phyloP scores from a whole-genome alignment of 352 stramenopile species.

The Porosira glacialis region DNA sequence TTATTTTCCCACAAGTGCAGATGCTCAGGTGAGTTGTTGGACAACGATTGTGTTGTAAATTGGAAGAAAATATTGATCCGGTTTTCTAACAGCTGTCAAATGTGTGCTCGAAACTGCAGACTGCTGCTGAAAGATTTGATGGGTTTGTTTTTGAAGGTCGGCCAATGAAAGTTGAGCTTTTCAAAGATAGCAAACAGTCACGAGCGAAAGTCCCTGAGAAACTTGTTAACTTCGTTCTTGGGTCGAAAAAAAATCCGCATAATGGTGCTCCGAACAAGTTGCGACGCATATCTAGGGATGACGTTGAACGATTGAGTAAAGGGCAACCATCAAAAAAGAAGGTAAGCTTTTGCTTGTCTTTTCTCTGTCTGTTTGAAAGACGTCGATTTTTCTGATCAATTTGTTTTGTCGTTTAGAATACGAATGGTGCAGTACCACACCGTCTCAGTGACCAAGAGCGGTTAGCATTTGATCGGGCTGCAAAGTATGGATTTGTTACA shows the following conservation, averaged over 20 bases:
- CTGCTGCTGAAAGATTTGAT: slow-evolving; percentile 64
- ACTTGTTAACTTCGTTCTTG: slow-evolving; percentile 68
- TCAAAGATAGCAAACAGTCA: slow-evolving; percentile 62
- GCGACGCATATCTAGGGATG: slow-evolving; percentile 27
- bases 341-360: no score
- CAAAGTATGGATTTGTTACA: no score
- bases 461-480: no score
- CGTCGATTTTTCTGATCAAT: no score
- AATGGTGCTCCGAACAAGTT: slow-evolving; percentile 53
- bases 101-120: slow-evolving; percentile 21
- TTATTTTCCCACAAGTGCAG: slow-evolving; percentile 67
- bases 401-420: no score
- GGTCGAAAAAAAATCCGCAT: slow-evolving; percentile 47
- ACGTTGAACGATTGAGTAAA: slow-evolving; percentile 3
- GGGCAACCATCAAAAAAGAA: no score
- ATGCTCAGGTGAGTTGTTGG: slow-evolving; percentile 66
- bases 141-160: slow-evolving; percentile 59
- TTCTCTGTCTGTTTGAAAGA: no score
- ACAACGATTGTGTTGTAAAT: not conserved
- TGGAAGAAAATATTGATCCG: not conserved
- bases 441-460: no score
- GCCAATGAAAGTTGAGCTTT: slow-evolving; percentile 65
- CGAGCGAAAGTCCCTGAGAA: slow-evolving; percentile 68
- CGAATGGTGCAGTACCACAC: no score
- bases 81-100: not conserved